Conservation (phyloP, 305 asterid genomes). For the Plantago coronopus region DNA sequence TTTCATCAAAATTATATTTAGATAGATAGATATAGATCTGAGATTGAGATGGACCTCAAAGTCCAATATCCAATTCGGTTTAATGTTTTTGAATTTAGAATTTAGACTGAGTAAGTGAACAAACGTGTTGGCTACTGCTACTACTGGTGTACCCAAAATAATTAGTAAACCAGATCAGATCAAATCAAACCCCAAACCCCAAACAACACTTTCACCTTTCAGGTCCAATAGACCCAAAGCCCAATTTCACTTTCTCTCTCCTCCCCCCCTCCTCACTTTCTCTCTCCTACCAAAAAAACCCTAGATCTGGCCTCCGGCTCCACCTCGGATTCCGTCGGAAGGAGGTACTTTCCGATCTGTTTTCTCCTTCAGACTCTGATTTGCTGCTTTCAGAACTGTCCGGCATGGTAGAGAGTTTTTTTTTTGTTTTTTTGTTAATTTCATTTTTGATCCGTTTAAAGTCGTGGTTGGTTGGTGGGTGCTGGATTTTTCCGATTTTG, state of each 20-base stretch:
- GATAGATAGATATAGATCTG: background rate
- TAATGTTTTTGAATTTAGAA: slow-evolving; percentile 23
- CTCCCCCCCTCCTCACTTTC: slow-evolving; percentile 24
- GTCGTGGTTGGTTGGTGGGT: background rate
- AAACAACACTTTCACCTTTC: too few species aligned
- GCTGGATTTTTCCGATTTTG: background rate
- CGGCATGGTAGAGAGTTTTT: slow-evolving; percentile 8
- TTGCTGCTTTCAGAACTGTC: slow-evolving; percentile 18
- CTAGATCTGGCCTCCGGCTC: slow-evolving; percentile 56
- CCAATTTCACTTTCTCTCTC: slow-evolving; percentile 52
- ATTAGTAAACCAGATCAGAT: slow-evolving; percentile 29
- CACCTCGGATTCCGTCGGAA: slow-evolving; percentile 28
- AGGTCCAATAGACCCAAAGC: slow-evolving; percentile 68
- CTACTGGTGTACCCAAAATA: slow-evolving; percentile 30
- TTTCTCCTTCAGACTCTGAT: slow-evolving; percentile 1
- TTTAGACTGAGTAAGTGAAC: too few species aligned
- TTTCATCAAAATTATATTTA: too few species aligned
- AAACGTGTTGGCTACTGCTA: background rate
- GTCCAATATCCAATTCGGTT: slow-evolving; percentile 52
- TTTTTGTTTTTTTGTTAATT: background rate
- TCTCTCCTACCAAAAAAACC: slow-evolving; percentile 38
- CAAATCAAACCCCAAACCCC: slow-evolving; percentile 16
- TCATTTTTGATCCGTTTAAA: background rate
- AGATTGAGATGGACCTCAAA: slow-evolving; percentile 44
- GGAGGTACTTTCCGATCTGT: slow-evolving; percentile 1